Conservation (phyloP, 805 yeast species). For the Ascoidea rubescens region DNA sequence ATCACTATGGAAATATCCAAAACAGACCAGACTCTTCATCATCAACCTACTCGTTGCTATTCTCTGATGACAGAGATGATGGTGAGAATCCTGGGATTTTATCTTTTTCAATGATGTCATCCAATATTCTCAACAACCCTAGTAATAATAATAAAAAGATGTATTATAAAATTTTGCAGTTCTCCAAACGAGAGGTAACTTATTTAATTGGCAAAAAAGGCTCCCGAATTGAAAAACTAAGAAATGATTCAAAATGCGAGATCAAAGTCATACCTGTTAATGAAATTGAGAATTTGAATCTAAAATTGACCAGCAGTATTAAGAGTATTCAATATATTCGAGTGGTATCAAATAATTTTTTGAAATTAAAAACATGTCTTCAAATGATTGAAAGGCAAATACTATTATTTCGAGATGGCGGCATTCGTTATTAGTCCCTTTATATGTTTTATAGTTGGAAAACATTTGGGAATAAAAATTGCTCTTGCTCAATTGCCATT, state of each 20-base stretch:
- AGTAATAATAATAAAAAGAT: no score
- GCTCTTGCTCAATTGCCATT: no score
- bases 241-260: slow-evolving; percentile 22
- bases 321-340: slow-evolving; percentile 9
- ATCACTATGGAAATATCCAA: no score
- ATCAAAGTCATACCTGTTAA: slow-evolving; percentile 25
- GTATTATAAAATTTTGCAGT: slow-evolving; percentile 4
- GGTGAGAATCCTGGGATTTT: no score
- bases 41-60: background rate
- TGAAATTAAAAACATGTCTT: slow-evolving; percentile 2
- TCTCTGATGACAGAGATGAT: background rate
- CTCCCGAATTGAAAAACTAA: slow-evolving; percentile 20
- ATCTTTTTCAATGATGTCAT: no score
- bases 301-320: slow-evolving; percentile 8
- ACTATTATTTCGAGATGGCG: background rate
- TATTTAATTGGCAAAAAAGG: slow-evolving; percentile 32
- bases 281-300: slow-evolving; percentile 7
- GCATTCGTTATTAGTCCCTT: background rate
- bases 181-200: slow-evolving; percentile 22
- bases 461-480: no score
- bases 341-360: background rate
- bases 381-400: slow-evolving; percentile 1
- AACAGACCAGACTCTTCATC: background rate
- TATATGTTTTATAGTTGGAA: no score
- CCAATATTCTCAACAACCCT: no score